Percentiles rank a stretch among this genome's conserved stretches.
Evolutionary conservation across 2,329 filamentous ascomycete species (phyloP).

Genomic region (Fusarium subglutinans): DNA sequence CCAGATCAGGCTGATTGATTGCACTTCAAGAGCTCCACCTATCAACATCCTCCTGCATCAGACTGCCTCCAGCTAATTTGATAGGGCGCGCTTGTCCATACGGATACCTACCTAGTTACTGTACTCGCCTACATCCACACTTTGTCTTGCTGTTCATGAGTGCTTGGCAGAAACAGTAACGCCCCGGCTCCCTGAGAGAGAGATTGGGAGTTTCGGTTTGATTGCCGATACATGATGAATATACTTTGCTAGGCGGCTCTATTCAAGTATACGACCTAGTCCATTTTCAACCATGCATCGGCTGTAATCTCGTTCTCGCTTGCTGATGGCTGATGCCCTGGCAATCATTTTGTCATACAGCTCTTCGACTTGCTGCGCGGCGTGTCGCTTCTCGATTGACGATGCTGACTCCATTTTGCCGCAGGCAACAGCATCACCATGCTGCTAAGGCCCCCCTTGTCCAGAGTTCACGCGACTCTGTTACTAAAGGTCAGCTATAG

Average conservation of each 20-base stretch:
- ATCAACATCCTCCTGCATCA: conserved; percentile 26
- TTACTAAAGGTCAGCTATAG: conserved; percentile 26
- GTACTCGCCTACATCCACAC: conserved; percentile 13
- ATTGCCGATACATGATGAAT: conserved; percentile 32
- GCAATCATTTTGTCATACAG: neutral
- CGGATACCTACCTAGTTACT: neutral
- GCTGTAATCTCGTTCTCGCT: neutral
- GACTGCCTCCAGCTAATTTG: conserved; percentile 1
- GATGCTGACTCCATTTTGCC: conserved; percentile 29
- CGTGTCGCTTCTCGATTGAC: conserved; percentile 13
- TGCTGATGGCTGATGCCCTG: neutral
- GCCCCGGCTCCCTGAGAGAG: conserved; percentile 10
- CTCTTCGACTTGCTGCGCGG: conserved; percentile 1
- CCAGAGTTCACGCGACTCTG: conserved; percentile 40
- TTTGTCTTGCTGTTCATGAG: conserved; percentile 17
- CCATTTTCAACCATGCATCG: neutral
- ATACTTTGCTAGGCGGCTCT: neutral
- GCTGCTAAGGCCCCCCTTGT: conserved; percentile 32
- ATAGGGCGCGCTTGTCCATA: conserved; percentile 21
- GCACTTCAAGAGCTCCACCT: conserved; percentile 13
- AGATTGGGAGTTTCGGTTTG: conserved; percentile 20
- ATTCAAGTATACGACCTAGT: neutral
- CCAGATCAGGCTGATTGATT: conserved; percentile 20
- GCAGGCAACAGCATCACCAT: conserved; percentile 40
- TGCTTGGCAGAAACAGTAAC: conserved; percentile 26